Percentiles rank a stretch among this genome's conserved stretches.
These are phyloP conservation scores for Cadophora luteo-olivacea DNA, from an alignment of 2,329 filamentous ascomycete species.

Conservation along the genomic window DNA sequence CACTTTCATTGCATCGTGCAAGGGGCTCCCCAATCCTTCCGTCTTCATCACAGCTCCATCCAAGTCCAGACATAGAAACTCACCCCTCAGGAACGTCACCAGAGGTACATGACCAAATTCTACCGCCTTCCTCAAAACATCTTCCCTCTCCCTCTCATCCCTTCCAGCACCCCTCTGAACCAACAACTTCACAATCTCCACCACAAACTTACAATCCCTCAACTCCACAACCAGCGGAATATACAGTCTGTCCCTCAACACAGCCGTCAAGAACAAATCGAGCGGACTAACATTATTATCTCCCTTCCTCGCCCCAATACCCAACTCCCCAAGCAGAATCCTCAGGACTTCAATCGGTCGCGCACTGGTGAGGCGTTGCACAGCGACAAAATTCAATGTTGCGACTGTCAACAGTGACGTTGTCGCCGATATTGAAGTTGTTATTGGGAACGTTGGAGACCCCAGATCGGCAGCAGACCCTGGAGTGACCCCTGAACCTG, in stretches of 20 bases:
- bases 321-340: neutral
- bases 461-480: neutral
- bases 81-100: neutral
- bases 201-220: neutral
- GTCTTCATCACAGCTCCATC: neutral
- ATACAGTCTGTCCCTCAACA: neutral
- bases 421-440: too few relatives aligned
- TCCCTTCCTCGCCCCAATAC: neutral
- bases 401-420: neutral
- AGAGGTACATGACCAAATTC: neutral
- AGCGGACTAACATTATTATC: neutral
- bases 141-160: neutral
- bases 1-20: neutral
- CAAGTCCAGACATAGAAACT: neutral
- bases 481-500: neutral
- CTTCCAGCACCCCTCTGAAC: neutral
- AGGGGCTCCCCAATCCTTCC: neutral
- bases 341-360: neutral
- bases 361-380: neutral
- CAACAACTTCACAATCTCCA: neutral
- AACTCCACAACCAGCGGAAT: neutral
- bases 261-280: neutral
- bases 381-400: neutral
- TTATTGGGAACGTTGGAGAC: neutral
- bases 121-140: neutral